Base-by-base conservation (phyloP, 2,329 filamentous ascomycete genomes). In the Pseudopyrenochaeta lycopersici region DNA sequence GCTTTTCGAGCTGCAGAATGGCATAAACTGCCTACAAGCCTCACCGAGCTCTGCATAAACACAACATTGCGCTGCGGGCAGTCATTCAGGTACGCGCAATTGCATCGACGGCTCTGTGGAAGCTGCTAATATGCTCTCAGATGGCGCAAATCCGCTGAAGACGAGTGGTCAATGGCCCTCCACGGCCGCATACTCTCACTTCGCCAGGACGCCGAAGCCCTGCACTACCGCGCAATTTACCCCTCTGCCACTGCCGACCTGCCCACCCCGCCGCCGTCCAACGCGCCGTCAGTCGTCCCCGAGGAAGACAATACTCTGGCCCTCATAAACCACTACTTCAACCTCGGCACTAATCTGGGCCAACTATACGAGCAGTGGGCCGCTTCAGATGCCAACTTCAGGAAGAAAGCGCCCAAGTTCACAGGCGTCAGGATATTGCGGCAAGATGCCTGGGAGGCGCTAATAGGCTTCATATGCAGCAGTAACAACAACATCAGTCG, bases 401-500 rank as follows among this genome's bases (percentile, higher is more conserved):
- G 88, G 66, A 90, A 88, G 70, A 91, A 91, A 63, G 94, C 95
- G 0, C 89, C 90, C 0, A 88, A 89, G 50, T 99, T 99, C 73
- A 89, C 89, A 0, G 95, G 96, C 11, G 90, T 99, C 50, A 88
- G 95, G 18, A 97, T 99, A 62, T 80, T 99, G 39, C 91, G 89
- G 66, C 95, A 99, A 78, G 93, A 97, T 80, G 88, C 94, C 1
- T 99, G 96, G 95, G 95, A 99, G 76, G 88, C 95, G 0, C 81
- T 99, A 18, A 82, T 99, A 20, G 89, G 90, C 51, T 99, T 99
- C 76, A 99, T 99, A 60, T 99, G 95, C 82, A 97, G 93, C 77
- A 97, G 92, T 77, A 99, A 99, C 78, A 99, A 99, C 78, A 97
- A 99, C 73, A 99, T 99, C 56, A 85, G 88, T 2, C 87, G 95